These are phyloP conservation scores for Chaetomidium leptoderma DNA, from an alignment of 495 filamentous ascomycete genomes.

Conservation along the genomic window DNA sequence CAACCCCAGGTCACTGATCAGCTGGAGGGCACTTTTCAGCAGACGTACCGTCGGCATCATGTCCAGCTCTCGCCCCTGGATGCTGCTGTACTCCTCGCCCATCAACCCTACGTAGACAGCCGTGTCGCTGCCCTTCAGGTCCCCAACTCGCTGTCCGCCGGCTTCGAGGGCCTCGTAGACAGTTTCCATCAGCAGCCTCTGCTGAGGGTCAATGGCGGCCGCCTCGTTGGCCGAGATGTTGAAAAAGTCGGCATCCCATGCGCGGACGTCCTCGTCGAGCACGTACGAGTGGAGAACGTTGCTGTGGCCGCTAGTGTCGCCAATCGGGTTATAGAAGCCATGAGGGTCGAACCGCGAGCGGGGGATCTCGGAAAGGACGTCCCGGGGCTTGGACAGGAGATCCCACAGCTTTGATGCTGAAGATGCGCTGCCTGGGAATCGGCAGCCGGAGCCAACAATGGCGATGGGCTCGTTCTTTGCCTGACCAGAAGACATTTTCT, in stretches of 20 bases:
- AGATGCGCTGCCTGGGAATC: constrained; percentile 21
- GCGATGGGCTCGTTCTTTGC: constrained; percentile 30
- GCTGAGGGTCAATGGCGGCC: constrained; percentile 50
- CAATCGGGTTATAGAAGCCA: constrained; percentile 43
- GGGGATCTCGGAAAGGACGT: constrained; percentile 12
- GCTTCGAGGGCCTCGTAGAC: constrained; percentile 63
- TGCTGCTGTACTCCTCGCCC: too few relatives aligned
- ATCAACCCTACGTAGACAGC: constrained; percentile 20
- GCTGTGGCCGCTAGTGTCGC: constrained; percentile 37
- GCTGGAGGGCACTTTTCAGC: too few relatives aligned
- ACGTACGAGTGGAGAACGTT: constrained; percentile 60
- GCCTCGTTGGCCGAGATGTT: constrained; percentile 41
- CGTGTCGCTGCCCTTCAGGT: constrained; percentile 37
- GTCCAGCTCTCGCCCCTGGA: too few relatives aligned
- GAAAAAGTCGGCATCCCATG: constrained; percentile 54
- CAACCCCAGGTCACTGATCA: too few relatives aligned
- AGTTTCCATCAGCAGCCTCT: constrained; percentile 46
- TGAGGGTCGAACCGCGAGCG: constrained; percentile 14
- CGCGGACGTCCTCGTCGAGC: constrained; percentile 34
- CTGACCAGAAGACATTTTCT: too few relatives aligned
- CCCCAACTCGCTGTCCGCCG: constrained; percentile 64
- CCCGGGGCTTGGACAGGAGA: constrained; percentile 14
- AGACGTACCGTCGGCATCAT: too few relatives aligned
- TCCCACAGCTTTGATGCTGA: constrained; percentile 24
- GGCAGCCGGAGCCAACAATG: constrained; percentile 25